phyloP scores from a whole-genome alignment of 225 moss, liverwort and hornwort species.

The Bryoerythrophyllum caledonicum region DNA sequence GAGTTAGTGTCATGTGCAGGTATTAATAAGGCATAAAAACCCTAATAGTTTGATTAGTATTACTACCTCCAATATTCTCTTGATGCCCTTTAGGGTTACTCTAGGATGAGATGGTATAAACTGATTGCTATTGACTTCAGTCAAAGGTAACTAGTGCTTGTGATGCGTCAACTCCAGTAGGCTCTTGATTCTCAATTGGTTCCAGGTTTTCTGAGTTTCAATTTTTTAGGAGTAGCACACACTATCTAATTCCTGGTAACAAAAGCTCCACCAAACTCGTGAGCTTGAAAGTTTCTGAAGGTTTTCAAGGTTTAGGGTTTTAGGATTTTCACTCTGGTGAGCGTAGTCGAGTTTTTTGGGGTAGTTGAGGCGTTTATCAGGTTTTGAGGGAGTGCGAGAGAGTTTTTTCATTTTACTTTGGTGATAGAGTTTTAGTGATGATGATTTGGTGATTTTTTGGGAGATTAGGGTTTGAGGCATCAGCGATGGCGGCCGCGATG shows the following conservation, averaged over 20 bases:
- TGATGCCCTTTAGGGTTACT: neutral
- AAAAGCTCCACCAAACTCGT: no score
- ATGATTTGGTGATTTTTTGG: neutral
- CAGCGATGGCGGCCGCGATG: conserved; percentile 41
- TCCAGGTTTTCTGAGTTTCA: no score
- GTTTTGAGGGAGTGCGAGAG: neutral
- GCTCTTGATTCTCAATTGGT: no score
- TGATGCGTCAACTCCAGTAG: no score
- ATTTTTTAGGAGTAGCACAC: no score
- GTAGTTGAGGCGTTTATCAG: neutral
- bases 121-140: no score
- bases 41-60: neutral
- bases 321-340: neutral
- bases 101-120: no score
- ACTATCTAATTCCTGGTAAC: no score
- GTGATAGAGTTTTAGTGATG: neutral
- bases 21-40: no score
- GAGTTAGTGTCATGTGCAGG: no score
- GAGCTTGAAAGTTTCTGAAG: neutral
- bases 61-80: neutral
- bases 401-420: neutral
- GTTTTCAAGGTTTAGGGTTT: conserved; percentile 30
- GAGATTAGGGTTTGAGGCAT: conserved; percentile 20
- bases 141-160: no score
- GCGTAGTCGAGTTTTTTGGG: neutral